These are phyloP conservation scores for Cladobotryum protrusum DNA, from an alignment of 2,329 filamentous ascomycete species.

Conservation along the genomic window DNA sequence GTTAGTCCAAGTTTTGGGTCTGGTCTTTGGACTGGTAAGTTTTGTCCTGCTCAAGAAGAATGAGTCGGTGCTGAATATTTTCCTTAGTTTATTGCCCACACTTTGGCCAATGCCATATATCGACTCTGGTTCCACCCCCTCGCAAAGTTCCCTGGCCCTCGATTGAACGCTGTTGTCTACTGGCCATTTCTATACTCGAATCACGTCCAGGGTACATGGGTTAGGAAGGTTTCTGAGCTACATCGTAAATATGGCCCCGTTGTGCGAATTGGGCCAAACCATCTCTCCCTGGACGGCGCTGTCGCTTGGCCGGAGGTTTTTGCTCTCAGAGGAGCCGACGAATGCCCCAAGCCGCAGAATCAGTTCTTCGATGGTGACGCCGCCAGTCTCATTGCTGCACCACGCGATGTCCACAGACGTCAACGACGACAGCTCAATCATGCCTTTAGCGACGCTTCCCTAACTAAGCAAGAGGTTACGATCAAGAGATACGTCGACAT, in stretches of 20 bases:
- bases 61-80: neutral
- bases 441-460: constrained; percentile 25
- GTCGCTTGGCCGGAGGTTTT: constrained; percentile 30
- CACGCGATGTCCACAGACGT: constrained; percentile 15
- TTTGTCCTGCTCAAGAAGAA: neutral
- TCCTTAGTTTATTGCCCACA: constrained; percentile 1
- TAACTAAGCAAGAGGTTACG: constrained; percentile 25
- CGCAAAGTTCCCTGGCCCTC: constrained; percentile 23
- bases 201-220: constrained; percentile 14
- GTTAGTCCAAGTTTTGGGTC: neutral
- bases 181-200: constrained; percentile 15
- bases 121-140: constrained; percentile 26
- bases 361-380: constrained; percentile 11
- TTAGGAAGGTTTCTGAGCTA: constrained; percentile 15
- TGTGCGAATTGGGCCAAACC: constrained; percentile 35
- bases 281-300: constrained; percentile 29
- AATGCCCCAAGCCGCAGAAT: constrained; percentile 10
- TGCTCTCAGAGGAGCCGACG: constrained; percentile 17
- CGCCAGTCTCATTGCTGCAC: constrained; percentile 13
- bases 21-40: constrained; percentile 1
- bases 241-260: constrained; percentile 28
- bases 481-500: constrained; percentile 22
- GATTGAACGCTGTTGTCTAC: constrained; percentile 16
- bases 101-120: constrained; percentile 13
- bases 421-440: constrained; percentile 21